Evolutionary conservation across 2,329 filamentous ascomycete species (phyloP).

Genomic region (Paecilomyces dactylethromorphus): DNA sequence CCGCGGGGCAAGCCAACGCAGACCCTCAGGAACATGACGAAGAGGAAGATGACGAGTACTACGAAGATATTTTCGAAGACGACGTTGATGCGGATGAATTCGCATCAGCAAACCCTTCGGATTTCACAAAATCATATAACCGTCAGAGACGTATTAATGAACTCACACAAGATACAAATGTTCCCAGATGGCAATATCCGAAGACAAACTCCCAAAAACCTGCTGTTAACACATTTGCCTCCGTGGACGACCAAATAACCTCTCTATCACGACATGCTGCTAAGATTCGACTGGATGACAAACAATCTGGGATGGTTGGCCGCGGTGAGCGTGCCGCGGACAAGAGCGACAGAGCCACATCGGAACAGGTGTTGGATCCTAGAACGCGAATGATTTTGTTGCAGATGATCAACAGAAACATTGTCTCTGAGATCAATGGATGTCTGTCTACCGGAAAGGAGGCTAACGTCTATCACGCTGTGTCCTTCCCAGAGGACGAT

Average conservation of each 20-base stretch:
- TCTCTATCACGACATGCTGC: constrained; percentile 77
- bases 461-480: constrained; percentile 93
- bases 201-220: constrained; percentile 75
- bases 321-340: constrained; percentile 50
- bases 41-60: constrained; percentile 53
- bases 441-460: constrained; percentile 96
- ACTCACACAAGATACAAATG: constrained; percentile 38
- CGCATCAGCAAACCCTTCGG: constrained; percentile 51
- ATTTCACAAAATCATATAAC: constrained; percentile 84
- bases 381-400: constrained; percentile 91
- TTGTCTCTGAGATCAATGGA: constrained; percentile 87
- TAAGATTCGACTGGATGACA: constrained; percentile 72
- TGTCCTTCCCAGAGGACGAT: constrained; percentile 54
- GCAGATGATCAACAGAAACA: constrained; percentile 88
- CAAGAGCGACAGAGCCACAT: constrained; percentile 87
- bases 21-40: constrained; percentile 41
- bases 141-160: constrained; percentile 67
- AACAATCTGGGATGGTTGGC: constrained; percentile 46
- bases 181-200: constrained; percentile 53
- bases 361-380: constrained; percentile 89
- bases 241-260: constrained; percentile 80
- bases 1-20: constrained; percentile 24
- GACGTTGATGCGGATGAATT: constrained; percentile 51
- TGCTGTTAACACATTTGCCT: constrained; percentile 68
- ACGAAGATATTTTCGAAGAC: constrained; percentile 54